phyloP scores from a whole-genome alignment of 208 protist species.

The Leishmania guyanensis region DNA sequence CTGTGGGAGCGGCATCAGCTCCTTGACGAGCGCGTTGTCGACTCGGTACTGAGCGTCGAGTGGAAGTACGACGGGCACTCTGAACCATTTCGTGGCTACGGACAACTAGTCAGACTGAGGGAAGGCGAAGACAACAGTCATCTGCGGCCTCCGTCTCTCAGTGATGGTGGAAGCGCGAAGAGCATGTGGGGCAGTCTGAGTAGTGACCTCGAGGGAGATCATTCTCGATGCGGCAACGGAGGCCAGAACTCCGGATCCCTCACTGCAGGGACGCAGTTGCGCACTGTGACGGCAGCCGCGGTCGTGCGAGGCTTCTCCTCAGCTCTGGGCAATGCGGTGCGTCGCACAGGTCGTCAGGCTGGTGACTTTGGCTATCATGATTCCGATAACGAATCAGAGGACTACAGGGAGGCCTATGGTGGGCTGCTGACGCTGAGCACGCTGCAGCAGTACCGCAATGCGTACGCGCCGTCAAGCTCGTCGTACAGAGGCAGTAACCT shows the following conservation, averaged over 20 bases:
- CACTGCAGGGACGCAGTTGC: constrained; percentile 11
- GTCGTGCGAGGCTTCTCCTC: constrained; percentile 55
- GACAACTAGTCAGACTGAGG: background rate
- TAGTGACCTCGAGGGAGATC: background rate
- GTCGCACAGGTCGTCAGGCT: constrained; percentile 33
- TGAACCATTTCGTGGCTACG: constrained; percentile 14
- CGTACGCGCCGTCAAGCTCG: constrained; percentile 23
- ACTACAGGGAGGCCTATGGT: constrained; percentile 53
- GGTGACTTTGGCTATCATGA: constrained; percentile 50
- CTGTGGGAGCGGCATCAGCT: constrained; percentile 49
- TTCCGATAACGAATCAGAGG: constrained; percentile 50
- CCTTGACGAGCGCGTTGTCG: constrained; percentile 47
- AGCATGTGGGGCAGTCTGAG: constrained; percentile 3
- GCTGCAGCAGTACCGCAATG: constrained; percentile 19
- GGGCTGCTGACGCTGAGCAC: constrained; percentile 42
- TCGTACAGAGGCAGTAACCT: constrained; percentile 32
- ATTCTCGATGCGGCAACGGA: background rate
- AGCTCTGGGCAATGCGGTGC: constrained; percentile 41
- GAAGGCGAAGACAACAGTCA: background rate
- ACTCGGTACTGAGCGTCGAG: constrained; percentile 67
- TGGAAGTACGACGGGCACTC: constrained; percentile 35
- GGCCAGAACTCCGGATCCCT: background rate
- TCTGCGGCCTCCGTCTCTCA: background rate
- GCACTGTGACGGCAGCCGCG: constrained; percentile 22
- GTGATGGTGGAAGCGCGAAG: background rate